phyloP scores from a whole-genome alignment of 345 rosid genomes.

The Moringa oleifera region DNA sequence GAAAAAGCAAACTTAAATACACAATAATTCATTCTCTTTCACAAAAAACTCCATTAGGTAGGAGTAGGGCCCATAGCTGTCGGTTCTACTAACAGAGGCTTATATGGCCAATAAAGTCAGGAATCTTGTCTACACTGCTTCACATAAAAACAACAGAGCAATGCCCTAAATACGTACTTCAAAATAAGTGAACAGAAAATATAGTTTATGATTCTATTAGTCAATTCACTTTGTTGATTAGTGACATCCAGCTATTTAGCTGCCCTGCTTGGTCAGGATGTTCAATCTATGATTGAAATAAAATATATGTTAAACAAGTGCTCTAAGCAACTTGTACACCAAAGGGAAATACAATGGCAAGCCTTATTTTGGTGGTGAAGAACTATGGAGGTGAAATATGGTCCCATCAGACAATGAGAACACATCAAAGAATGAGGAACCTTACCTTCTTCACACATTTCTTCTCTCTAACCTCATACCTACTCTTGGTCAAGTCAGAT shows the following conservation, averaged over 20 bases:
- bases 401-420: background rate
- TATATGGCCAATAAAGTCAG: background rate
- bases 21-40: background rate
- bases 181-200: too few species aligned
- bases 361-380: background rate
- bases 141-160: background rate
- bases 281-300: background rate
- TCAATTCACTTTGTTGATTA: background rate
- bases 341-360: too few species aligned
- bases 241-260: background rate
- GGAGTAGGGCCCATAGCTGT: background rate
- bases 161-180: too few species aligned
- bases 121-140: background rate
- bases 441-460: slow-evolving; percentile 65
- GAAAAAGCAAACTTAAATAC: too few species aligned
- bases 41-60: background rate
- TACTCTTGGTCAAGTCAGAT: slow-evolving; percentile 54
- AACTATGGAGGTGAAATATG: background rate
- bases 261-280: background rate
- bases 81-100: background rate
- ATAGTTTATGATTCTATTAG: background rate
- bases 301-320: background rate
- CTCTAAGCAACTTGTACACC: background rate
- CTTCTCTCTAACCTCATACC: slow-evolving; percentile 79
- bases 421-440: background rate